Evolutionary conservation across 306 rosid species (phyloP).

Genomic region (Cicer bijugum): DNA sequence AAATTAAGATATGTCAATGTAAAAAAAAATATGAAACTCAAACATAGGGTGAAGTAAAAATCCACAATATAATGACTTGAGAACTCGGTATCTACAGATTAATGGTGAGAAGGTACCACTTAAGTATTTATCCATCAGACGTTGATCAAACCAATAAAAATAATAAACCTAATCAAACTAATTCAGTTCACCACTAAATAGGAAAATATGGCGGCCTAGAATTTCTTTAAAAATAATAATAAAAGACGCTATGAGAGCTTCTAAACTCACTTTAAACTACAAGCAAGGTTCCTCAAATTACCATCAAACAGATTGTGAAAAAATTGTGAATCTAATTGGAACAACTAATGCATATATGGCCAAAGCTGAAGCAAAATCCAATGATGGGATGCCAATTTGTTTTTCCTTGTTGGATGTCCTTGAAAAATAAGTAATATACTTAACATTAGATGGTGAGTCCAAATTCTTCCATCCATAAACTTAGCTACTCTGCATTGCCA

Average conservation of each 20-base stretch:
- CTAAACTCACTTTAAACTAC: slow-evolving; percentile 18
- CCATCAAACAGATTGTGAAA: slow-evolving; percentile 16
- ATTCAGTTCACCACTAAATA: not conserved
- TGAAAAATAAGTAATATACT: slow-evolving; percentile 9
- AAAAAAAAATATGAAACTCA: too few relatives aligned
- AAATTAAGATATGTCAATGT: too few relatives aligned
- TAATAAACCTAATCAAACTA: not conserved
- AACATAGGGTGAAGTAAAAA: too few relatives aligned
- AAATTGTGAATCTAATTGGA: slow-evolving; percentile 2
- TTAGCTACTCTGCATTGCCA: slow-evolving; percentile 16
- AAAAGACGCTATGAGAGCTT: not conserved
- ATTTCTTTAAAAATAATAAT: slow-evolving; percentile 1
- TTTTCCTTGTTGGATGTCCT: slow-evolving; percentile 10
- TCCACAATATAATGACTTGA: not conserved
- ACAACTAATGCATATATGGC: not conserved
- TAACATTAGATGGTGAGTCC: slow-evolving; percentile 3
- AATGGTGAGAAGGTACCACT: not conserved
- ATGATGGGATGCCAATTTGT: slow-evolving; percentile 34
- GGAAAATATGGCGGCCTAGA: slow-evolving; percentile 3
- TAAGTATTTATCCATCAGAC: slow-evolving; percentile 22
- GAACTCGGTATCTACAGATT: not conserved
- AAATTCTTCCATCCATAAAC: slow-evolving; percentile 32
- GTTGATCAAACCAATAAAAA: slow-evolving; percentile 4
- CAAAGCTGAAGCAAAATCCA: slow-evolving; percentile 10
- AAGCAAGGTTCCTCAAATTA: slow-evolving; percentile 22